Conservation (phyloP, 208 protist species). For the Lotmaria passim region DNA sequence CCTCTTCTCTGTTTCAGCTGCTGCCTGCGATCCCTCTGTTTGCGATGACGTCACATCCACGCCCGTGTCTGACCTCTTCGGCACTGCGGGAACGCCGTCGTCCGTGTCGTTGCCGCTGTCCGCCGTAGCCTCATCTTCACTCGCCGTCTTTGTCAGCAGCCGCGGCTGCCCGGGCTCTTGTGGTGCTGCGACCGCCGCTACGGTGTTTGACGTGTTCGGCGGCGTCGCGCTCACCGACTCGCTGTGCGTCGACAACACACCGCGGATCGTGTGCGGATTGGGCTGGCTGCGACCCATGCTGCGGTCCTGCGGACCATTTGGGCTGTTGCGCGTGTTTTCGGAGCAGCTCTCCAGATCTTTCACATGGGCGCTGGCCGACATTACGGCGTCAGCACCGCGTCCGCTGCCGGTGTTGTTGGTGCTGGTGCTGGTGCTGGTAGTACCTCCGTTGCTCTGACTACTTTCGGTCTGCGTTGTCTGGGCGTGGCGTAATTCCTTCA, state of each 20-base stretch:
- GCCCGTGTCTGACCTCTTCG: too few species aligned
- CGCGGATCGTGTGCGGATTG: conserved; percentile 3
- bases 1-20: neutral
- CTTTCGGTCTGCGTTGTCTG: too few species aligned
- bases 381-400: neutral
- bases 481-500: neutral
- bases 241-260: neutral
- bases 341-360: neutral
- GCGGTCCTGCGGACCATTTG: conserved; percentile 3
- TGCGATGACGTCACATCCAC: too few species aligned
- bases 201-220: conserved; percentile 7
- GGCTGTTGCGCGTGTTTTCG: conserved; percentile 10
- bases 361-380: neutral
- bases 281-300: neutral
- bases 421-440: neutral
- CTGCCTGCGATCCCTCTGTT: neutral
- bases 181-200: too few species aligned
- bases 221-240: conserved; percentile 1
- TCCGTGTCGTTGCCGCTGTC: too few species aligned
- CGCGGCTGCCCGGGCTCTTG: too few species aligned
- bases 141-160: too few species aligned
- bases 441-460: neutral
- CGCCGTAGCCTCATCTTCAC: too few species aligned
- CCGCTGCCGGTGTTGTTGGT: neutral
- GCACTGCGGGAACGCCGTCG: too few species aligned